These are phyloP conservation scores for Pleurotus tuber-regium DNA, from an alignment of 768 basidiomycete species.

Conservation along the genomic window DNA sequence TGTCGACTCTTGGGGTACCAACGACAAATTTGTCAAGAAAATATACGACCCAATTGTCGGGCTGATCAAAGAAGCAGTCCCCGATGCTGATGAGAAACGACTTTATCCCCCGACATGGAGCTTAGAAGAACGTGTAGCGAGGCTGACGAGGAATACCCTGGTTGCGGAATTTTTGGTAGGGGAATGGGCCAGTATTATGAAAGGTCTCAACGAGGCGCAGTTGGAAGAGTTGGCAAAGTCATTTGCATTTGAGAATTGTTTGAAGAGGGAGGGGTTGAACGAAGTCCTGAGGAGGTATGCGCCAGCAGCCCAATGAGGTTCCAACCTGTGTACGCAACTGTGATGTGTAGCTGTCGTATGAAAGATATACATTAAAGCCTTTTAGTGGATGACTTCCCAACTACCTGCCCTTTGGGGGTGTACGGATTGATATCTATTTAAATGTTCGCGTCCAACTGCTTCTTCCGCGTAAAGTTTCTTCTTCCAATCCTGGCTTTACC, in stretches of 20 bases:
- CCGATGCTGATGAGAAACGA: constrained; percentile 45
- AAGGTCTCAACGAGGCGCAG: constrained; percentile 54
- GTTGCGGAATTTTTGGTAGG: constrained; percentile 67
- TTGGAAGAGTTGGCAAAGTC: constrained; percentile 74
- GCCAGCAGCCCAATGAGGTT: background rate
- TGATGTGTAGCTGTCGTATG: no score
- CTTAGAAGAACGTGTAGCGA: constrained; percentile 48
- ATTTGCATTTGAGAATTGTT: constrained; percentile 69
- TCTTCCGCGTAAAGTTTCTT: no score
- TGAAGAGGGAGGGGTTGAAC: constrained; percentile 67
- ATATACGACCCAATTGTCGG: constrained; percentile 63
- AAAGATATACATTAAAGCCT: no score
- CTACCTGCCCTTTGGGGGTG: no score
- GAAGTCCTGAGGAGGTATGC: constrained; percentile 46
- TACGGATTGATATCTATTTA: no score
- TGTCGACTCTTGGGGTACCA: constrained; percentile 76
- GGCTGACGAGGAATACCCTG: constrained; percentile 65
- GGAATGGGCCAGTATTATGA: constrained; percentile 74
- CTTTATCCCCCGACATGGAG: constrained; percentile 70
- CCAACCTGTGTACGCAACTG: no score
- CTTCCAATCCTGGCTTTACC: no score
- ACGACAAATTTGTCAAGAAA: constrained; percentile 50
- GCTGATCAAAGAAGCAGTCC: constrained; percentile 36
- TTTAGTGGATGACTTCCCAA: no score
- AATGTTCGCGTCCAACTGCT: no score